Evolutionary conservation across 805 yeast species (phyloP), one percentile per base, ranked within the genome.

Genomic region (Teunomyces panamensis): DNA sequence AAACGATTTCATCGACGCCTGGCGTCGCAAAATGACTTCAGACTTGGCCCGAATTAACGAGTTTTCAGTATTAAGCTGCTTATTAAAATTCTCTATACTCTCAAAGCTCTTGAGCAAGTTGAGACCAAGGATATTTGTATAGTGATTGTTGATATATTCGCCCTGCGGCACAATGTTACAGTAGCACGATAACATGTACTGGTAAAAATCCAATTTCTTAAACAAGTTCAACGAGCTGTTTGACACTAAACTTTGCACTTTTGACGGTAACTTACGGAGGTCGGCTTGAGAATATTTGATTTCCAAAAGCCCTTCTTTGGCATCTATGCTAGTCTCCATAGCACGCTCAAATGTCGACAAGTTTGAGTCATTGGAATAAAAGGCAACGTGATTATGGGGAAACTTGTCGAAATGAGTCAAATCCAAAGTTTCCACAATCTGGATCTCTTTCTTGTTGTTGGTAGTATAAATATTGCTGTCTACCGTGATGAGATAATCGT

Each of bases 131-230:
- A 73, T 52, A 9, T 63, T 61, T 9, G 66, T 52, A 50, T 64
- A 73, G 58, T 73, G 77, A 47, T 70, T 71, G 48, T 70, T 66
- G 16, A 62, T 49, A 44, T 55, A 56, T 11, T 54, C 53, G 6
- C 56, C 58, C 8, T 46, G 39, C 1, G 75, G 75, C 14, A 66
- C 57, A 30, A 57, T 50, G 47, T 73, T 73, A 45, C 56, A 66
- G 54, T 73, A 73, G 49, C 75, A 72, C 5, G 74, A 67, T 30
- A 63, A 54, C 67, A 69, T 65, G 57, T 72, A 73, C 50, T 69
- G 71, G 49, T 60, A 70, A 20, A 69, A 52, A 27, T 61, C 55
- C 46, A 70, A 59, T 43, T 47, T 48, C 44, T 72, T 68, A 53
- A 69, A 69, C 30, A 68, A 51, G 29, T 65, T 64, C 26, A 71